Base-by-base conservation (phyloP, 345 rosid genomes). In the Acer saccharum region DNA sequence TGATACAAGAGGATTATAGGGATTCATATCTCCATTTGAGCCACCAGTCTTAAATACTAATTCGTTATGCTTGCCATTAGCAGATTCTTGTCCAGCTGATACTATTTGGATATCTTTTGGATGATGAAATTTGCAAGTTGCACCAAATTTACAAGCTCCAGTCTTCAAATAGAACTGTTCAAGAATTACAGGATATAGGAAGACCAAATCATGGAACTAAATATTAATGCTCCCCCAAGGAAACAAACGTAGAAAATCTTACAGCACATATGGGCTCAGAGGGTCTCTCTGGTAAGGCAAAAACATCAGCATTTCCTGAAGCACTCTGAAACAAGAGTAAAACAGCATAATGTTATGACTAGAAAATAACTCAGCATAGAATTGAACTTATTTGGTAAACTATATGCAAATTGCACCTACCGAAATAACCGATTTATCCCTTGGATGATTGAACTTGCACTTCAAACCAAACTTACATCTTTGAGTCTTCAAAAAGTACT, bases 361-460 rank as follows among this genome's bases (percentile, higher is more conserved):
- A 76, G 17, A 68, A 65, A 55, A 79, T 3, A 75, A 73, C 78
- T 61, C 55, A 68, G 66, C 6, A 21, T 60, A 46, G 68, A 62
- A 46, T 23, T 71, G 57, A 39, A 60, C 25, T 54, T 16, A 72
- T 69, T 71, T 78, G 35, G 75, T 20, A 72, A 72, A 32, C 68
- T 35, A 77, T 76, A 73, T 78, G 73, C 35, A 29, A 69, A 35
- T 35, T 73, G 55, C 48, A 84, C 93, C 72, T 86, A 93, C 99
- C 86, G 17, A 71, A 70, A 68, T 60, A 76, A 78, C 81, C 75
- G 80, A 60, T 14, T 71, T 80, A 69, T 86, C 89, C 83, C 75
- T 90, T 6, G 98, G 99, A 87, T 95, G 99, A 89, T 95, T 95
- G 85, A 95, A 95, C 88, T 84, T 93, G 96, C 99, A 95, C 81